These are phyloP conservation scores for Debaryomyces hansenii DNA, from an alignment of 805 yeast species.

Conservation along the genomic window DNA sequence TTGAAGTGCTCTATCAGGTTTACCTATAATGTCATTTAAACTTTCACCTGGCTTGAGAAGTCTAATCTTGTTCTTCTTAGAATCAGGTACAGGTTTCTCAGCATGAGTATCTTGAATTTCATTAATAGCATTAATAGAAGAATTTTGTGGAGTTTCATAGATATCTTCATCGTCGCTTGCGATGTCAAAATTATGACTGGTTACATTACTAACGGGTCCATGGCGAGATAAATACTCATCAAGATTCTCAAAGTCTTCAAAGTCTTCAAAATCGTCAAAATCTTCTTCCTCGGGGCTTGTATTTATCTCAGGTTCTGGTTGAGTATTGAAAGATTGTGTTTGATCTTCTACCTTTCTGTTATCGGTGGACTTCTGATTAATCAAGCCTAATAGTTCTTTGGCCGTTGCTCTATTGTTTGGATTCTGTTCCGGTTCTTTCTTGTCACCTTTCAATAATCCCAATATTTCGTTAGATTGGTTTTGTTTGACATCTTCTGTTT, in stretches of 20 bases:
- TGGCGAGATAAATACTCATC: constrained; percentile 12
- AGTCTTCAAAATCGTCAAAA: constrained; percentile 33
- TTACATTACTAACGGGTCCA: constrained; percentile 1
- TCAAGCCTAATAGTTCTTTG: constrained; percentile 14
- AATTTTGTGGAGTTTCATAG: constrained; percentile 6
- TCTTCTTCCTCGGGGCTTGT: constrained; percentile 11
- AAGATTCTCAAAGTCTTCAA: constrained; percentile 33
- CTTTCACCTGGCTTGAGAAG: constrained; percentile 30
- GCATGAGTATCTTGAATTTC: not conserved
- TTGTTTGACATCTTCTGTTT: not conserved
- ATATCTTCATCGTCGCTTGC: constrained; percentile 37
- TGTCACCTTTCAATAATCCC: constrained; percentile 9
- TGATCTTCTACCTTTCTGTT: no score
- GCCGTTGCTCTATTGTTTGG: constrained; percentile 4
- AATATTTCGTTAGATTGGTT: constrained; percentile 17
- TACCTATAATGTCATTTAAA: constrained; percentile 9
- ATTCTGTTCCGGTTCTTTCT: not conserved
- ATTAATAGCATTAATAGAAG: constrained; percentile 7
- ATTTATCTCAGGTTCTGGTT: no score
- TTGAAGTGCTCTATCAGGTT: not conserved
- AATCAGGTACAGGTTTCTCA: not conserved
- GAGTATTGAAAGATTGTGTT: no score
- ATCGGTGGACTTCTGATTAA: constrained; percentile 7
- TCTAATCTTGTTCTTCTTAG: constrained; percentile 11
- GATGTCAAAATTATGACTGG: constrained; percentile 24